phyloP scores from a whole-genome alignment of 306 rosid species.

The Prunus mume region DNA sequence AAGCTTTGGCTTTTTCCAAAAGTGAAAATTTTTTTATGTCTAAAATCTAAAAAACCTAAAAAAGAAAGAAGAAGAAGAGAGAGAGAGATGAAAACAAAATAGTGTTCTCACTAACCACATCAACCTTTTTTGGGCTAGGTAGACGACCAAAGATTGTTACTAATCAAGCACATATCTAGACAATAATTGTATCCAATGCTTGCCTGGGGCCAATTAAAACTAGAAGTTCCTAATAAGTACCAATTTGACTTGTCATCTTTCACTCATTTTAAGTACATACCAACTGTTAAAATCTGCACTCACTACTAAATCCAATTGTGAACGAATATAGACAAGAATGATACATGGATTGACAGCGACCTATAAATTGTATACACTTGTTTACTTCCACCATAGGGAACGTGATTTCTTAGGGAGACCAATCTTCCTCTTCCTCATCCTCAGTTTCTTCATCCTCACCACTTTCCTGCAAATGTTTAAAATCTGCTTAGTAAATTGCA shows the following conservation, averaged over 20 bases:
- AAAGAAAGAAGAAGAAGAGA: background rate
- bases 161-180: background rate
- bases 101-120: background rate
- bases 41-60: no score
- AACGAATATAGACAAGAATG: conserved; percentile 28
- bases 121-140: background rate
- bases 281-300: conserved; percentile 18
- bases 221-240: background rate
- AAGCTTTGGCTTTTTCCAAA: no score
- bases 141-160: background rate
- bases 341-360: conserved; percentile 15
- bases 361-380: conserved; percentile 36
- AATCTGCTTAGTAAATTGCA: conserved; percentile 3
- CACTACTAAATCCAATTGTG: conserved; percentile 24
- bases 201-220: background rate
- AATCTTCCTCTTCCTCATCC: conserved; percentile 35
- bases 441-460: conserved; percentile 59
- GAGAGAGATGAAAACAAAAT: background rate
- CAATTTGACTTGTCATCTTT: background rate
- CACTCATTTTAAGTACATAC: background rate
- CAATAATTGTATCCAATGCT: background rate
- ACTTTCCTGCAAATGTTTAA: conserved; percentile 57
- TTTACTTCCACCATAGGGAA: conserved; percentile 19
- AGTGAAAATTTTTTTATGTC: no score
- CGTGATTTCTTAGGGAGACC: conserved; percentile 14